Percentiles rank a stretch among this genome's conserved stretches.
Evolutionary conservation across 2,329 filamentous ascomycete species (phyloP).

Genomic region (Fusarium domesticum): DNA sequence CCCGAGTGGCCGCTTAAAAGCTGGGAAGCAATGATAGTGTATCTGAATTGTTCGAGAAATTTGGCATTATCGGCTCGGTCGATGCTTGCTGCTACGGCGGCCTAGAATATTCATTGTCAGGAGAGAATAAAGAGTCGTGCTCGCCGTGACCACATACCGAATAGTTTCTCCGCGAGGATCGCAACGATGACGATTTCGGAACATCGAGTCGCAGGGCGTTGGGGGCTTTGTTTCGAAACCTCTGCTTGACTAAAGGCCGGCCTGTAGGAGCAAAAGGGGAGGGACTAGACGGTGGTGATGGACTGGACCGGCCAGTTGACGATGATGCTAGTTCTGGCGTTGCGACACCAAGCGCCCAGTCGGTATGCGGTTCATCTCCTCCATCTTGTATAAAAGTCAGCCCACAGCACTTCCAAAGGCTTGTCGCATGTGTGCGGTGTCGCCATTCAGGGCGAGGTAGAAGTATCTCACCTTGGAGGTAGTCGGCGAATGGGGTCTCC

Average conservation of each 20-base stretch:
- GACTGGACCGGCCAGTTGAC: conserved; percentile 34
- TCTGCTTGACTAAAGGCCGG: conserved; percentile 51
- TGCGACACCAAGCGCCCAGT: conserved; percentile 45
- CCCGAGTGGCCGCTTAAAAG: conserved; percentile 71
- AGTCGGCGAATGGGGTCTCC: conserved; percentile 82
- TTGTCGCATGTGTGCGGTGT: neutral
- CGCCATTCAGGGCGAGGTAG: neutral
- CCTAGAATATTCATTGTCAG: conserved; percentile 41
- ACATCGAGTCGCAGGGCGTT: conserved; percentile 44
- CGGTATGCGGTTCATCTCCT: conserved; percentile 43
- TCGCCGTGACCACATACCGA: conserved; percentile 42
- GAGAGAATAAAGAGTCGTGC: neutral
- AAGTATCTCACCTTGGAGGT: conserved; percentile 69
- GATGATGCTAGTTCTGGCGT: conserved; percentile 34
- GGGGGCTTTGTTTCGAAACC: conserved; percentile 50
- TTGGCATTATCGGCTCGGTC: conserved; percentile 75
- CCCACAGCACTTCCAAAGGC: neutral
- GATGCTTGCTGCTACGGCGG: conserved; percentile 67
- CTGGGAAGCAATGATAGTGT: conserved; percentile 88
- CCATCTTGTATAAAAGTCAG: conserved; percentile 39
- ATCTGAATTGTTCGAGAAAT: conserved; percentile 90
- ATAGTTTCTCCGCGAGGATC: conserved; percentile 47
- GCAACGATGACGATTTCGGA: conserved; percentile 37
- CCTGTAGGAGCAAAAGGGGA: conserved; percentile 56
- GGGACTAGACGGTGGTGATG: conserved; percentile 48